Evolutionary conservation across 352 stramenopile genomes (phyloP), one percentile per base, ranked within the genome.

Genomic region (Aphanomyces euteiches): DNA sequence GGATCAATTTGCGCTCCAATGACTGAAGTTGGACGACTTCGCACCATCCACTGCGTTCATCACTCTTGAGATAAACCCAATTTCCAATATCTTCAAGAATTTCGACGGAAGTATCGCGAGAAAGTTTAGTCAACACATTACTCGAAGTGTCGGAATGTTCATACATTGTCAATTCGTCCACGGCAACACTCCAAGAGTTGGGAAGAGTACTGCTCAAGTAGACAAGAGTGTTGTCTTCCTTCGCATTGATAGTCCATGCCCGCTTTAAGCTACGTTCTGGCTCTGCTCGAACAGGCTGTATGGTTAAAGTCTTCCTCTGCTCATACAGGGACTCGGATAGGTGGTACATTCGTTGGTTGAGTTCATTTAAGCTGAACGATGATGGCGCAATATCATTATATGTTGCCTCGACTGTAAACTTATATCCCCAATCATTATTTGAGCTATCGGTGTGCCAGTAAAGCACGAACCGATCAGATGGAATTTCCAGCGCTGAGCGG

Each of bases 401-500:
- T 34, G 88, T 79, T 5, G 85, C 83, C 17, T 74, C 77, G 0
- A 94, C 84, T 7, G 78, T 89, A 53, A 95, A 92, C 56, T 90
- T 87, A 79, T 85, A 94, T 0, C 88, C 88, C 90, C 90, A 97
- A 34, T 96, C 90, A 36, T 92, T 87, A 70, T 96, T 97, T 7
- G 84, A 89, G 0, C 76, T 77, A 74, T 97, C 90, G 0, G 88
- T 93, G 57, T 75, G 81, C 85, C 93, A 97, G 19, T 95, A 72
- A 17, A 97, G 63, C 21, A 78, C 89, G 58, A 96, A 96, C 5
- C 84, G 89, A 38, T 90, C 84, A 0, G 78, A 76, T 5, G 79
- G 72, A 43, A 97, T 93, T 3, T 93, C 74, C 17, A 97, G 82
- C 5, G 84, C 77, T 17, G 83, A 72, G 41, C 79, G 73, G 21